A percentile compares a stretch with the other conserved stretches of the same genome.
Evolutionary conservation across 352 stramenopile genomes (phyloP).

Genomic region (Globisporangium acanthophoron): DNA sequence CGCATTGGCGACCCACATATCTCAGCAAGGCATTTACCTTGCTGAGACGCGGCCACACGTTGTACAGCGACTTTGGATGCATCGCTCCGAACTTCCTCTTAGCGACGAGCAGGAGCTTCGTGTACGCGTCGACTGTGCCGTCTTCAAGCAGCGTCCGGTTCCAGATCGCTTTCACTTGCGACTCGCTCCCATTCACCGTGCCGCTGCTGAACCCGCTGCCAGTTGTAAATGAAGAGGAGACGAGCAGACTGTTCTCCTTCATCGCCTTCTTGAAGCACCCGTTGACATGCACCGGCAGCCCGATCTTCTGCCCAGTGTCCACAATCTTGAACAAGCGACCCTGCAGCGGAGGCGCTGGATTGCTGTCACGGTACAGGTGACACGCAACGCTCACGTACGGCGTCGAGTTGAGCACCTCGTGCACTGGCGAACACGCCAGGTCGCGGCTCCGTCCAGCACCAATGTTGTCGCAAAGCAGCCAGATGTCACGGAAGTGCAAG

Average conservation of each 20-base stretch:
- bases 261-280: constrained; percentile 69
- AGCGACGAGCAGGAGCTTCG: constrained; percentile 49
- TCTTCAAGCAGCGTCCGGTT: constrained; percentile 73
- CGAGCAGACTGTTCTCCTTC: constrained; percentile 33
- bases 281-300: constrained; percentile 68
- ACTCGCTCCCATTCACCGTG: constrained; percentile 33
- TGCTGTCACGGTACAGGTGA: constrained; percentile 48
- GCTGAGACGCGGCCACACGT: constrained; percentile 42
- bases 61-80: constrained; percentile 52
- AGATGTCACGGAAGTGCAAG: constrained; percentile 35
- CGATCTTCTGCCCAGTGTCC: constrained; percentile 35
- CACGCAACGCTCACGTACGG: constrained; percentile 66
- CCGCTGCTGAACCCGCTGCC: constrained; percentile 11
- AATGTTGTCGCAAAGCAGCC: constrained; percentile 67
- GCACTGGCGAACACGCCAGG: constrained; percentile 46
- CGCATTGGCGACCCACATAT: constrained; percentile 4
- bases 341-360: constrained; percentile 26
- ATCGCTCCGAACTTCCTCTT: constrained; percentile 36
- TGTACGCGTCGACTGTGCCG: constrained; percentile 49
- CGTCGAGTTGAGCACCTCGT: constrained; percentile 55
- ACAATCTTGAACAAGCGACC: constrained; percentile 64
- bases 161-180: constrained; percentile 54
- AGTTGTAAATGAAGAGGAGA: constrained; percentile 13
- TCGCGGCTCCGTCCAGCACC: constrained; percentile 59
- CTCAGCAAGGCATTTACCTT: neutral